Evolutionary conservation across 2,329 filamentous ascomycete genomes (phyloP), one percentile per base, ranked within the genome.

Genomic region (Botryotinia convoluta): DNA sequence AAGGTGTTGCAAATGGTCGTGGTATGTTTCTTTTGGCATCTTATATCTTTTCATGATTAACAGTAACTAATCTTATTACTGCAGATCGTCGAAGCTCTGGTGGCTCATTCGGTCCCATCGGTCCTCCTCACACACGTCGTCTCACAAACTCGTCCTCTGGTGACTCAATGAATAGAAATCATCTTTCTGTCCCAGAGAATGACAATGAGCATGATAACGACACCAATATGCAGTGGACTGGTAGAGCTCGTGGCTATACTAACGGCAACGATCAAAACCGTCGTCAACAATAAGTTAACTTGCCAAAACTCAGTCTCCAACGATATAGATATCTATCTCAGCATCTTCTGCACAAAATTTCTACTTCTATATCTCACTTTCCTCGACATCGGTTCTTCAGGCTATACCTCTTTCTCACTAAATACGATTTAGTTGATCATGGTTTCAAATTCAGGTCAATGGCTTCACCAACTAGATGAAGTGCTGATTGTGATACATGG

Each of bases 81-180:
- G 3, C 29, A 73, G 72, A 71, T 51, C 72, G 60, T 18, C 59
- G 45, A 32, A 54, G 12, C 37, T 67, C 72, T 12, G 37, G 29
- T 45, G 60, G 26, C 29, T 67, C 72, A 18, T 72, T 73, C 32
- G 72, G 72, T 61, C 72, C 72, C 29, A 73, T 73, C 37, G 72
- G 61, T 29, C 72, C 72, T 42, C 72, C 72, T 26, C 59, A 62
- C 22, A 16, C 45, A 32, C 69, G 72, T 35, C 72, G 59, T 29
- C 44, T 72, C 8, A 73, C 72, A 20, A 64, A 45, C 14, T 59
- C 72, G 8, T 71, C 72, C 3, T 62, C 69, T 16, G 35, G 51
- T 26, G 42, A 69, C 12, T 37, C 32, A 3, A 69, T 45, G 22
- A 68, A 59, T 10, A 57, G 37, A 10, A 73, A 29, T 16, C 39